Base-by-base conservation (phyloP, 768 basidiomycete species). In the Lentinula sp. region DNA sequence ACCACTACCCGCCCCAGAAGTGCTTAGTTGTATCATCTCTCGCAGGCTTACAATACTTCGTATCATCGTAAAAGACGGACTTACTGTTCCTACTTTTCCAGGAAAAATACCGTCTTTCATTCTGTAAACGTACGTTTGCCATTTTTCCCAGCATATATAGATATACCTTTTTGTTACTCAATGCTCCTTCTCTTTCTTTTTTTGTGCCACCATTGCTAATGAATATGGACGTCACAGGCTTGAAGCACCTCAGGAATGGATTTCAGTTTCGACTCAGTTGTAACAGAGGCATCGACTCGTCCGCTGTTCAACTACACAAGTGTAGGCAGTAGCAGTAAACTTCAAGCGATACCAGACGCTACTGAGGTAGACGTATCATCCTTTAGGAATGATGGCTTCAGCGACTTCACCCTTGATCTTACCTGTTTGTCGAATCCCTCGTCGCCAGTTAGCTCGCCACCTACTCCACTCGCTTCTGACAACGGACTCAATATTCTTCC, bases 381-480 rank as follows among this genome's bases (percentile, higher is more conserved):
- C 2, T 79, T 79, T 62, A 36, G n/a, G n/a, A 33, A 39, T 35
- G 72, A 75, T 41, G 77, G 76, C 3, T 81, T 82, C 63, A 69
- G 70, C 2, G 80, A 82, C 32, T 80, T 81, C 61, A 71, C 77
- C 43, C 71, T 82, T 33, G 81, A 82, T 67, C 67, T 81, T 43
- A 71, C 76, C 3, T 78, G 76, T 49, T 73, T 82, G 13, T 79
- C 80, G 0, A 64, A 73, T 0, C 74, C 77, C 1, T 60, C 76
- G 1, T 81, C 81, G 0, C 81, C 79, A 4, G 68, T 70, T 3
- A 64, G 72, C 2, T 76, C 77, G 0, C 68, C 74, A 0, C 70
- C 75, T 6, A 67, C 68, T n/a, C 64, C 62, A 16, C 55, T 64
- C 18, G 3, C 71, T 71, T 61, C 73, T 65, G n/a, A 68, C 68